These are phyloP conservation scores for Dichotomopilus funicola DNA, from an alignment of 2,329 filamentous ascomycete genomes.

Conservation along the genomic window DNA sequence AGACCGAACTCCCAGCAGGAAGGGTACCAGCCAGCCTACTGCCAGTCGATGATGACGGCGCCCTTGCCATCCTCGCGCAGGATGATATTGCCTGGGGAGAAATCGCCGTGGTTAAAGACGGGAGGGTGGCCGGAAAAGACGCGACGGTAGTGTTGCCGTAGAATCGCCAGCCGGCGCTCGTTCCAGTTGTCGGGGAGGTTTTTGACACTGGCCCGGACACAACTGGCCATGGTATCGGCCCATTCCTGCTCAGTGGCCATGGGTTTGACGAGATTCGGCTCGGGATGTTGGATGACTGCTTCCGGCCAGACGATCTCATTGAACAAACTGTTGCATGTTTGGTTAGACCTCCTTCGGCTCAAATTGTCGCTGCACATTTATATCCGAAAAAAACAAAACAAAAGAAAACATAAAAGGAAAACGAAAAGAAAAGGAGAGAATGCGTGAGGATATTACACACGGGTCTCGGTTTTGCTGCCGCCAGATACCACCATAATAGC, in stretches of 20 bases:
- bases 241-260: slow-evolving; percentile 4
- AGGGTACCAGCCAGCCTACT: slow-evolving; percentile 5
- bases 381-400: no score
- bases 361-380: no score
- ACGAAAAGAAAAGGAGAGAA: no score
- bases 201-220: neutral
- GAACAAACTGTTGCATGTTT: no score
- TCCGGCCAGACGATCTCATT: no score
- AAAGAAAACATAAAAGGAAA: no score
- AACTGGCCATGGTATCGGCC: neutral
- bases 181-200: neutral
- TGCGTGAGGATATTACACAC: neutral
- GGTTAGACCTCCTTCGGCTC: no score
- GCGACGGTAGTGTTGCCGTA: slow-evolving; percentile 3
- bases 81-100: neutral
- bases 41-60: slow-evolving; percentile 3
- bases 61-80: neutral
- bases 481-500: slow-evolving; percentile 7
- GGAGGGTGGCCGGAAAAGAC: neutral
- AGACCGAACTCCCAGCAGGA: neutral
- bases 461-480: neutral
- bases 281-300: neutral
- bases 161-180: neutral
- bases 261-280: neutral
- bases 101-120: neutral